Conservation (phyloP, 306 rosid species). For the Citrullus colocynthis region DNA sequence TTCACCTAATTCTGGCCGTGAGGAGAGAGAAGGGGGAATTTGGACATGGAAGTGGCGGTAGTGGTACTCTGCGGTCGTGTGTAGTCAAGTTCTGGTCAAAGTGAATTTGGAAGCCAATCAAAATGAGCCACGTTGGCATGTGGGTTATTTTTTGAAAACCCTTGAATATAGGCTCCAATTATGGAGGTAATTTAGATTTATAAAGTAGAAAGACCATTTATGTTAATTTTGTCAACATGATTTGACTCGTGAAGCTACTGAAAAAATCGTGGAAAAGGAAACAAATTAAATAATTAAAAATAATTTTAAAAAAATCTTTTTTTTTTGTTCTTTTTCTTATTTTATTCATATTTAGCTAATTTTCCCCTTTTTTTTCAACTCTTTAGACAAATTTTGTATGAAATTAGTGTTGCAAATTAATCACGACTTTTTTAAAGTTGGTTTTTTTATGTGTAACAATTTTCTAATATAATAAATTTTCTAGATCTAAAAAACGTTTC, state of each 20-base stretch:
- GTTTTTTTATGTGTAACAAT: no score
- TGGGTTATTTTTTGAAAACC: neutral
- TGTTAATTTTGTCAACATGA: neutral
- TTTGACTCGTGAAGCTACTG: neutral
- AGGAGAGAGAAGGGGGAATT: slow-evolving; percentile 2
- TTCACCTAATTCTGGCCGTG: slow-evolving; percentile 52
- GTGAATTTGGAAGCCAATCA: neutral
- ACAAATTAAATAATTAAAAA: neutral
- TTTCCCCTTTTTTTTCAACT: neutral
- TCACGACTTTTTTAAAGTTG: no score
- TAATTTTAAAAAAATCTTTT: neutral
- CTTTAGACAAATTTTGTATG: no score
- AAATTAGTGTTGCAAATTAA: no score
- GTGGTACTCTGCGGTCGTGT: slow-evolving; percentile 18
- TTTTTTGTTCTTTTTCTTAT: neutral
- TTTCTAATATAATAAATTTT: no score
- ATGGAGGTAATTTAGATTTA: neutral
- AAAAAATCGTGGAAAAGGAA: neutral
- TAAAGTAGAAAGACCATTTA: neutral
- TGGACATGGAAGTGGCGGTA: neutral
- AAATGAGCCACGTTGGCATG: slow-evolving; percentile 17
- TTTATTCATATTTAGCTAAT: neutral
- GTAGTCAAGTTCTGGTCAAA: slow-evolving; percentile 25
- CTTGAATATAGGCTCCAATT: slow-evolving; percentile 14
- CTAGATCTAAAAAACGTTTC: no score